Base-by-base conservation (phyloP, 306 rosid genomes). In the Hippophae tibetana region DNA sequence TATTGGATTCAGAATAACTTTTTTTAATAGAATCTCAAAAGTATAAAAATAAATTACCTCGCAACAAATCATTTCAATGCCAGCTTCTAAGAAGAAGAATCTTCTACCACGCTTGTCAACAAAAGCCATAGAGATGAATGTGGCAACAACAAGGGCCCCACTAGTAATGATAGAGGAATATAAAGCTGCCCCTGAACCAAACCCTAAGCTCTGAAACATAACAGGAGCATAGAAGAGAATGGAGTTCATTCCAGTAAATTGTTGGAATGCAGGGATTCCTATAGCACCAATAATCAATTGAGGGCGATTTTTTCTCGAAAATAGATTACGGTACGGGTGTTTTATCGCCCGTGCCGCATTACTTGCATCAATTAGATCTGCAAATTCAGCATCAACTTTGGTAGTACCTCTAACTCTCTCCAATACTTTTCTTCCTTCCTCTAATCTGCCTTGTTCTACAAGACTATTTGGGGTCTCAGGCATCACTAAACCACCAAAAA, bases 221-320 rank as follows among this genome's bases (percentile, higher is more conserved):
- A 93, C 99, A 1, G 99, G 99, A 5, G 99, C 99, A 56, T 93
- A 93, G 77, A 93, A 89, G 69, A 93, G 95, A 49, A 93, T 93
- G 11, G 99, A 93, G 80, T 84, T 89, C 74, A 84, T 93, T 58
- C 99, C 99, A 0, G 99, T 93, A 61, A 93, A 81, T 58, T 93
- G 99, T 64, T 93, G 99, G 71, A 93, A 93, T 43, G 95, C 97
- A 6, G 95, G 97, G 60, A 93, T 88, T 47, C 87, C 97, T 76
- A 93, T 63, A 44, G 97, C 95, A 6, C 99, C 99, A 5, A 93
- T 82, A n/a, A 93, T 13, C n/a, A 93, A 69, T 44, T 93, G 97
- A 2, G 99, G 95, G 18, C 95, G 92, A 63, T 93, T 86, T 78
- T 77, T 89, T 58, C 80, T 73, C 68, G 41, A 56, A 1, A 93